These are phyloP conservation scores for Wallacemonas rigidus DNA, from an alignment of 208 protist genomes.

Conservation along the genomic window DNA sequence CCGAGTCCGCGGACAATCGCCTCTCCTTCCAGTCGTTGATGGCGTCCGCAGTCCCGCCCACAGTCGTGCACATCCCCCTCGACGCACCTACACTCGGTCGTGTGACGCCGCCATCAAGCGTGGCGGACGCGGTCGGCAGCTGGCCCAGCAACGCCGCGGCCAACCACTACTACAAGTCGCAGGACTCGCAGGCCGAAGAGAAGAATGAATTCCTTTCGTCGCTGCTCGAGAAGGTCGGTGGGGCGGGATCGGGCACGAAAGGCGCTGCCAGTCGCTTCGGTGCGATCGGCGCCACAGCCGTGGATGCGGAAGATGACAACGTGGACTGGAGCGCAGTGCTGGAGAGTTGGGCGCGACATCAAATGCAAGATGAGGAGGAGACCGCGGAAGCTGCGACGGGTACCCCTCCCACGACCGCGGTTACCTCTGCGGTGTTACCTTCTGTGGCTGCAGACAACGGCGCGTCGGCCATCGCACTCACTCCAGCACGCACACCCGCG, in stretches of 20 bases:
- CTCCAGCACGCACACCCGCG: neutral
- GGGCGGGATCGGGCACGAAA: constrained; percentile 22
- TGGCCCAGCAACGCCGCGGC: constrained; percentile 13
- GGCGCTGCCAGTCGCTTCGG: constrained; percentile 8
- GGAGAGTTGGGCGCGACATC: constrained; percentile 34
- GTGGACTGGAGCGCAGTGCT: constrained; percentile 38
- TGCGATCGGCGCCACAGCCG: neutral
- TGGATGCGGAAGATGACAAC: constrained; percentile 11
- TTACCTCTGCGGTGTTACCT: neutral
- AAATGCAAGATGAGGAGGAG: constrained; percentile 22
- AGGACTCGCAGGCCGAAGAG: constrained; percentile 11
- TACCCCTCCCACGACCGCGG: neutral
- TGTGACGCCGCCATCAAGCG: constrained; percentile 7
- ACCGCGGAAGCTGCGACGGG: neutral
- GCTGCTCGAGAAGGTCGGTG: constrained; percentile 21
- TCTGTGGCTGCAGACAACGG: neutral
- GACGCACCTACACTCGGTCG: neutral
- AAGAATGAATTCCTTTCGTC: constrained; percentile 30
- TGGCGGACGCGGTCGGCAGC: constrained; percentile 5
- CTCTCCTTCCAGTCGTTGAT: constrained; percentile 20
- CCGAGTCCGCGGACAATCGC: constrained; percentile 10
- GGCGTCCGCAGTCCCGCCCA: constrained; percentile 22
- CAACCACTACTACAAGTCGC: constrained; percentile 26
- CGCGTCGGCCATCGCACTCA: neutral
- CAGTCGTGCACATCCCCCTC: constrained; percentile 36